phyloP scores from a whole-genome alignment of 2,329 filamentous ascomycete genomes.

The Coccinonectria pachysandricola region DNA sequence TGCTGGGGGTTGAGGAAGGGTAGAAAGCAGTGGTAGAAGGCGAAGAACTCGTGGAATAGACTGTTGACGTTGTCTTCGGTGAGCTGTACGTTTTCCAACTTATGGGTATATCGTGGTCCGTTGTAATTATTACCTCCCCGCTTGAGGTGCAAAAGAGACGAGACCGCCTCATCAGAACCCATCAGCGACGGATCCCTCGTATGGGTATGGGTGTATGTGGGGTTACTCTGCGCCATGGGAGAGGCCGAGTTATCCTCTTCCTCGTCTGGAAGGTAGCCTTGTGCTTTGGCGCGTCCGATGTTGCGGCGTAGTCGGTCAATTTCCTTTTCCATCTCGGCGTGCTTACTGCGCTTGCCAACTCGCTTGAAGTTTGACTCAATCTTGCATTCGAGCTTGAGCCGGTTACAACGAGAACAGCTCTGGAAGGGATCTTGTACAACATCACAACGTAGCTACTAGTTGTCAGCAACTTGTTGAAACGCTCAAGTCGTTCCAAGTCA shows the following conservation, averaged over 20 bases:
- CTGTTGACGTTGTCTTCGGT: constrained; percentile 52
- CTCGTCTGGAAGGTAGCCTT: constrained; percentile 47
- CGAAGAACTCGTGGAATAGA: constrained; percentile 67
- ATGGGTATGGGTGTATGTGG: constrained; percentile 48
- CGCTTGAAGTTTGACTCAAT: constrained; percentile 85
- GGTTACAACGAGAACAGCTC: constrained; percentile 66
- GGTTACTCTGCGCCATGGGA: constrained; percentile 41
- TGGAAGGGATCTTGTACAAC: constrained; percentile 72
- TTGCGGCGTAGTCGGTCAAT: constrained; percentile 58
- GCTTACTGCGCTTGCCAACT: constrained; percentile 69
- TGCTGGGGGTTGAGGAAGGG: constrained; percentile 61
- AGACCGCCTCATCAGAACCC: constrained; percentile 59
- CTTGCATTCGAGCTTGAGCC: constrained; percentile 72
- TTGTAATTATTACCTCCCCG: constrained; percentile 52
- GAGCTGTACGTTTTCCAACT: constrained; percentile 53
- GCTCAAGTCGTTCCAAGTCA: too few species aligned
- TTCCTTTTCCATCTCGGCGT: constrained; percentile 80
- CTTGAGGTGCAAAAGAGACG: constrained; percentile 56
- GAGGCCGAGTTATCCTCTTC: constrained; percentile 50
- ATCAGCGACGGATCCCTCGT: constrained; percentile 53
- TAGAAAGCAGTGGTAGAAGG: constrained; percentile 65
- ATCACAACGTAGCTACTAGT: constrained; percentile 67
- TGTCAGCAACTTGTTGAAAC: too few species aligned
- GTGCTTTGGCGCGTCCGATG: constrained; percentile 47
- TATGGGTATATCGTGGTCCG: constrained; percentile 47